Evolutionary conservation across 2,329 filamentous ascomycete species (phyloP).

Genomic region (Sarocladium kiliense): DNA sequence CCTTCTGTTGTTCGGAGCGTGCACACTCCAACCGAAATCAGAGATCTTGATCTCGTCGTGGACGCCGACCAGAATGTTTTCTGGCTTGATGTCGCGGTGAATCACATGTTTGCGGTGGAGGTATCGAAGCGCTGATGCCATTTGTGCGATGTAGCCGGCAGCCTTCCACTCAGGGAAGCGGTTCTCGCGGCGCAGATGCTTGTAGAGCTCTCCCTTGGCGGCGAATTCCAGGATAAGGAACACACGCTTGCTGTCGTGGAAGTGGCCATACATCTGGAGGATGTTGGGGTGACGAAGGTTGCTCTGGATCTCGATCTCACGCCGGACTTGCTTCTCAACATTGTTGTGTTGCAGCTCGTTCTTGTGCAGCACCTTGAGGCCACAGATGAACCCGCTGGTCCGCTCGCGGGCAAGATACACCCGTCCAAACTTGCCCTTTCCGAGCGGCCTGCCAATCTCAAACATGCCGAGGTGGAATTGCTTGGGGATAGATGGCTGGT

Average conservation of each 20-base stretch:
- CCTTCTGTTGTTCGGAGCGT: slow-evolving; percentile 89
- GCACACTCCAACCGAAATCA: slow-evolving; percentile 97
- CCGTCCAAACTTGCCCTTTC: slow-evolving; percentile 82
- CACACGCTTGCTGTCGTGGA: slow-evolving; percentile 83
- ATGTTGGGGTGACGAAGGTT: slow-evolving; percentile 85
- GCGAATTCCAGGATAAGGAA: slow-evolving; percentile 86
- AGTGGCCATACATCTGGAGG: slow-evolving; percentile 77
- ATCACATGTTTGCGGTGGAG: slow-evolving; percentile 97
- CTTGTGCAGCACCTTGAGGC: slow-evolving; percentile 83
- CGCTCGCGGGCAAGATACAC: slow-evolving; percentile 82
- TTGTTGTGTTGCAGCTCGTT: slow-evolving; percentile 70
- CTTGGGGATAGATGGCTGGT: slow-evolving; percentile 52
- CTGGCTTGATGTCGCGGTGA: slow-evolving; percentile 94
- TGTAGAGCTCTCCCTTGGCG: slow-evolving; percentile 81
- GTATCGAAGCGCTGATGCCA: slow-evolving; percentile 85
- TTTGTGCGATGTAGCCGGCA: slow-evolving; percentile 82
- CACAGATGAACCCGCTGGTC: slow-evolving; percentile 75
- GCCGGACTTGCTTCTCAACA: slow-evolving; percentile 78
- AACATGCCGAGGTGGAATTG: slow-evolving; percentile 90
- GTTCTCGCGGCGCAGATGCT: slow-evolving; percentile 73
- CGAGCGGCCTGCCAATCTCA: slow-evolving; percentile 80
- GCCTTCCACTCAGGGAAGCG: slow-evolving; percentile 83
- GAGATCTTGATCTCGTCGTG: slow-evolving; percentile 98
- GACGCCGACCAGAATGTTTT: slow-evolving; percentile 93
- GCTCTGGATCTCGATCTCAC: slow-evolving; percentile 86